Evolutionary conservation across 164 flowering plant species (phyloP), one percentile per base, ranked within the genome.

Genomic region (Nelumbo lutea): DNA sequence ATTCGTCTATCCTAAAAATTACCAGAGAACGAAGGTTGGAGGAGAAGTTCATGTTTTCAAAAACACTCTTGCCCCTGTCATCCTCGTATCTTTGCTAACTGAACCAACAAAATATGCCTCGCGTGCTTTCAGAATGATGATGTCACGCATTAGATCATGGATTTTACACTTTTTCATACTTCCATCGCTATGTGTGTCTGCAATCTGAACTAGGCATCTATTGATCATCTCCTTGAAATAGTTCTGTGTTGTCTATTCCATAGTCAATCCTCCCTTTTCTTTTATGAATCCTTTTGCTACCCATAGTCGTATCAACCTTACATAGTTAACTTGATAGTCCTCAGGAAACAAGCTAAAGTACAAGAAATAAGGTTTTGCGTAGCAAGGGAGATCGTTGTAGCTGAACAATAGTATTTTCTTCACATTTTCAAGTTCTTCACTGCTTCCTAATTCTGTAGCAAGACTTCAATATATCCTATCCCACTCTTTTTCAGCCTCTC

Each of bases 321-420:
- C 5, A 0, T 27, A 10, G 4, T 41, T 0, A 6, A 70, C 50
- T 1, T 8, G 5, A 42, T 44, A 44, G 13, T 70, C 67, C 60
- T 70, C 72, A 0, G 67, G 72, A 14, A 70, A 70, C 44, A 70
- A 5, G 14, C 72, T 50, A 3, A 70, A 45, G 40, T 63, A 63
- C 39, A 70, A 38, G 51, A 70, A 70, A 44, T 52, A 62, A 42
- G 69, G 52, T n/a, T 67, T 67, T 6, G 57, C 41, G 39, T 67
- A 56, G 47, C n/a, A 57, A 1, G 69, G 69, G 11, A 67, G 40
- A n/a, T 67, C 62, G 7, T 52, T 9, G 5, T 67, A 43, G 9
- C 59, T 57, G 39, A 43, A 27, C 3, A 39, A n/a, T 45, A 56
- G 47, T n/a, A 56, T 67, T 27, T 27, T 27, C 27, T 27, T 27